Evolutionary conservation across 495 filamentous ascomycete species (phyloP), one percentile per base, ranked within the genome.

Genomic region (Paragyromitra xinjiangensis): DNA sequence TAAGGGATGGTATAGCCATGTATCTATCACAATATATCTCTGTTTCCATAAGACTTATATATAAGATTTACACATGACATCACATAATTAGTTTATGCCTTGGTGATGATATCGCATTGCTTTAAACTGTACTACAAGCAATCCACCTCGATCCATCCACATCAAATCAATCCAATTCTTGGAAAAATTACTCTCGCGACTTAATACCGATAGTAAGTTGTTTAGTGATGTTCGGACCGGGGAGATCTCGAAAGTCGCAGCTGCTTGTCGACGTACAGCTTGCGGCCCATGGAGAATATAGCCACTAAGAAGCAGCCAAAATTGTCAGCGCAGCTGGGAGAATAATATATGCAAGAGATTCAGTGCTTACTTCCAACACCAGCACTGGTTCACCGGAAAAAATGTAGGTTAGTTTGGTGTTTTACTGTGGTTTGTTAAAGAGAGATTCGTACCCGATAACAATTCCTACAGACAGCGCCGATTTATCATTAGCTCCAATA

Each of bases 231-330:
- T 12, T 50, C 44, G 2, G 50, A 6, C 69, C 86, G 85, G 77
- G 86, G 85, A 82, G 89, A 86, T 61, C 89, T 85, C 69, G 83
- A 84, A 66, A 98, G 90, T 83, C 95, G 91, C 81, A 99, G 91
- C 78, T 91, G 94, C 88, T 95, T 97, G 88, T 99, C 95, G 81
- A 89, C 88, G 71, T 89, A 84, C 79, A 99, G 87, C 87, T 98
- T 97, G 77, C 91, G 89, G 83, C 83, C 78, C 86, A 92, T 87
- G 26, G 94, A 93, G 88, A 94, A 97, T 83, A 86, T 78, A 71
- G 92, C 96, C 79, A 92, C 93, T 81, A 86, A 7, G 39, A 45
- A 62, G 37, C 5, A 40, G 29, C 9, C 1, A 37, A 50, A 3
- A 19, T 42, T 12, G 51, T 76, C 12, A 74, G 48, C 8, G 8